Base-by-base conservation (phyloP, 768 basidiomycete species). In the Porpolomopsis calyptriformis region DNA sequence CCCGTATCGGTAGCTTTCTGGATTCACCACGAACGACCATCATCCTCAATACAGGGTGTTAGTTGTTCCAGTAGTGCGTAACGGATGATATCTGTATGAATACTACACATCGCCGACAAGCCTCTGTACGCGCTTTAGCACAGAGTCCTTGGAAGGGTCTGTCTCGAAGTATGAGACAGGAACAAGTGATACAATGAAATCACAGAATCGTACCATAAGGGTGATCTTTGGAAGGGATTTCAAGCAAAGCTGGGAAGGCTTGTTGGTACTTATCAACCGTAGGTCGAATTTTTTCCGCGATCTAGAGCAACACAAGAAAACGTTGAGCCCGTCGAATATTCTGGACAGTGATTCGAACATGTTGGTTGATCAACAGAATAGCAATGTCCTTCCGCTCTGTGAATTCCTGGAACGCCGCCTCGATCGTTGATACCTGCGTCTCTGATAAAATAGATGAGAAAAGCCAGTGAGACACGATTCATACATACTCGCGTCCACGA, bases 161-260 rank as follows among this genome's bases (percentile, higher is more conserved):
- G 56, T 24, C 52, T 40, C 44, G 19, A 26, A 43, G 54, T 45
- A 57, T 55, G 36, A 46, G 50, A 50, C 23, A 42, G 38, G 19
- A 2, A 45, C 29, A 19, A 8, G 4, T 40, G 26, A 37, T 45
- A 29, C 40, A 48, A 35, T 39, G 25, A 38, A 27, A 33, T 9
- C 39, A 20, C 26, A 42, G 39, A 35, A 33, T 65, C 77, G 48
- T 45, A 94, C 94, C 93, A 56, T 98, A 98, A 27, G 94, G 94
- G 64, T 96, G 92, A 59, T 98, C 94, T 63, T 98, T 98, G 46
- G 90, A 92, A 20, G 96, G 96, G 51, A 99, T 98, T 65, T 99
- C 96, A 12, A 99, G 78, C 33, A 99, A 67, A 0, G 96, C 91
- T 18, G 96, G 96, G 69, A 99, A 99, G 0, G 94, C 81, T 63